A percentile compares a stretch with the other conserved stretches of the same genome.
These are phyloP conservation scores for Oryza punctata DNA, from an alignment of 176 grass and related monocot species.

Conservation along the genomic window DNA sequence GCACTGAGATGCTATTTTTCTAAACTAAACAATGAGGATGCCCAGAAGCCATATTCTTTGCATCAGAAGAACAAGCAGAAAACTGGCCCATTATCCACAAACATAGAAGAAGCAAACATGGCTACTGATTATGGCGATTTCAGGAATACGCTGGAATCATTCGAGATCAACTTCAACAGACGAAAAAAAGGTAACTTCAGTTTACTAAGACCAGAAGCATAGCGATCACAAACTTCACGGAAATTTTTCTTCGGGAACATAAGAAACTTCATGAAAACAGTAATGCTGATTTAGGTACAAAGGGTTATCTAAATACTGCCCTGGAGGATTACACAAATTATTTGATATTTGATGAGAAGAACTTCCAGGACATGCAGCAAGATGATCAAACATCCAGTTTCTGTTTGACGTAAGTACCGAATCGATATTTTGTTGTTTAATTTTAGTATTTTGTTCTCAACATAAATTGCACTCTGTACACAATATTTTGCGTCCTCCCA, in stretches of 20 bases:
- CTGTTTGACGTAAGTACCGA: conserved; percentile 50
- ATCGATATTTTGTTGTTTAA: background rate
- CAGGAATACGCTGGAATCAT: conserved; percentile 25
- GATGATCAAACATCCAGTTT: conserved; percentile 50
- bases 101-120: conserved; percentile 25
- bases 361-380: conserved; percentile 22
- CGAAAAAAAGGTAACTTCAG: conserved; percentile 41
- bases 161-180: conserved; percentile 35
- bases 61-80: background rate
- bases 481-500: background rate
- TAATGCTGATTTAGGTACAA: conserved; percentile 31
- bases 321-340: conserved; percentile 34
- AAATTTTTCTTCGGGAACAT: background rate
- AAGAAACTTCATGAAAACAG: background rate
- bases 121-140: conserved; percentile 5
- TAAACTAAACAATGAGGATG: conserved; percentile 19
- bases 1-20: conserved; percentile 53
- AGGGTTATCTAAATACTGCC: background rate
- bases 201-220: conserved; percentile 11
- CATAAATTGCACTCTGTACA: background rate
- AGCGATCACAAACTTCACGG: background rate
- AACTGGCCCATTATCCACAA: background rate
- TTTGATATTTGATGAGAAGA: conserved; percentile 38
- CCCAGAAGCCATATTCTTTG: conserved; percentile 19
- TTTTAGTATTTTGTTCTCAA: background rate